Base-by-base conservation (phyloP, 805 yeast species). In the Wickerhamiella kurtzmanii region DNA sequence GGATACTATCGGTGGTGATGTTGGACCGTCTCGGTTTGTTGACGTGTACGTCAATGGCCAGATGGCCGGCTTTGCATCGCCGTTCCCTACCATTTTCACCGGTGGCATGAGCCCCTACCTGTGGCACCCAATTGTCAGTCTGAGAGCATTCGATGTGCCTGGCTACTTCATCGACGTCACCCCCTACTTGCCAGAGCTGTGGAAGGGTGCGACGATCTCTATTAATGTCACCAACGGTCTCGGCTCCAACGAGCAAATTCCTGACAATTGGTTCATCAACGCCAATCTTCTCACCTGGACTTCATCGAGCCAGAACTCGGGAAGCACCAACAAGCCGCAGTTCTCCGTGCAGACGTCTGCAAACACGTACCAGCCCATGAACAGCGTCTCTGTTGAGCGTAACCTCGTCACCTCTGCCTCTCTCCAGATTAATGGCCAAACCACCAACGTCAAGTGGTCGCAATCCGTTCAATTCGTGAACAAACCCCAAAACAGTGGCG, bases 61-160 rank as follows among this genome's bases (percentile, higher is more conserved):
- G 21, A 70, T 80, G 44, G 73, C 84, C 5, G 80, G 80, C 2
- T 65, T 77, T 2, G 73, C 73, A 22, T 67, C 77, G 21, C 94
- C 95, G 2, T 76, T 74, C 53, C 88, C 89, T 1, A 75, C 79
- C 5, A 72, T 86, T 15, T 86, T 71, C 64, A 77, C 94, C 1
- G 95, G 95, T 4, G 95, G 94, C 2, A 64, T 79, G 32, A 74
- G 87, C 1, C 94, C 95, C 1, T 70, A 80, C 3, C 64, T 85
- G 42, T 86, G 95, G 95, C 70, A 73, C 44, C 85, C 94, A 2
- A 75, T 82, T 50, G 94, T 85, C 4, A 79, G 84, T 2, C 70
- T 74, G 17, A 73, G 77, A 49, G 80, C 94, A 0, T 83, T 78
- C 63, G 94, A 86, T 60, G 66, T 85, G 25, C 77, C 76, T 16